Evolutionary conservation across 805 yeast species (phyloP).

Genomic region (Kluyveromyces starmeri): DNA sequence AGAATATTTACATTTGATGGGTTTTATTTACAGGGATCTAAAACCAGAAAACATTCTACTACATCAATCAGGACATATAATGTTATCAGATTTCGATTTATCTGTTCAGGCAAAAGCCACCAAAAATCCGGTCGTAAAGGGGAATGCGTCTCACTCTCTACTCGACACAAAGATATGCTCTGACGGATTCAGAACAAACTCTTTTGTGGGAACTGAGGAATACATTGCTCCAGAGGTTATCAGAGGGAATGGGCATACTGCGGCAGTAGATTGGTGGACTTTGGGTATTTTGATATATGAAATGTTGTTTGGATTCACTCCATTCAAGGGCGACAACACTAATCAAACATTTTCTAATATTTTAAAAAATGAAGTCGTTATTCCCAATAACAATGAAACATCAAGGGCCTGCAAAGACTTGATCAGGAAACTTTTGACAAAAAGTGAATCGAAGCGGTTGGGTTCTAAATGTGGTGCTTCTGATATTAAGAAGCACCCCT

Average conservation of each 20-base stretch:
- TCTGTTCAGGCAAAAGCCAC: slow-evolving; percentile 78
- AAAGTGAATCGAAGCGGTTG: slow-evolving; percentile 79
- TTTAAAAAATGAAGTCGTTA: slow-evolving; percentile 72
- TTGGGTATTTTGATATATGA: slow-evolving; percentile 87
- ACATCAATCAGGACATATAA: slow-evolving; percentile 96
- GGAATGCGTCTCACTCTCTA: slow-evolving; percentile 27
- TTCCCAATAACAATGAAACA: slow-evolving; percentile 59
- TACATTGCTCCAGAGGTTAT: slow-evolving; percentile 98
- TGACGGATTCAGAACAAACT: slow-evolving; percentile 93
- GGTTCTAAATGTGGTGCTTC: slow-evolving; percentile 95
- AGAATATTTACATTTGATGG: slow-evolving; percentile 93
- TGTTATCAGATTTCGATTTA: slow-evolving; percentile 93
- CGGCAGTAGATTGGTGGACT: slow-evolving; percentile 99
- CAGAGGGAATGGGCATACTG: slow-evolving; percentile 93
- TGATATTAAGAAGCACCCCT: slow-evolving; percentile 84
- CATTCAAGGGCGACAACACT: slow-evolving; percentile 86
- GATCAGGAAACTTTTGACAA: slow-evolving; percentile 71
- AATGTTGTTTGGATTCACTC: slow-evolving; percentile 93
- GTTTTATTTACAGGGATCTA: slow-evolving; percentile 90
- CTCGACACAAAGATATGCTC: slow-evolving; percentile 91
- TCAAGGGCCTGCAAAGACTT: slow-evolving; percentile 71
- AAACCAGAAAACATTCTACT: slow-evolving; percentile 92
- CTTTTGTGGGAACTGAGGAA: slow-evolving; percentile 98
- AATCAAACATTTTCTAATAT: slow-evolving; percentile 86
- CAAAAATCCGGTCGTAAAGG: slow-evolving; percentile 49